phyloP scores from a whole-genome alignment of 192 early-diverging fungal genomes.

The Backusella liffmaniae region DNA sequence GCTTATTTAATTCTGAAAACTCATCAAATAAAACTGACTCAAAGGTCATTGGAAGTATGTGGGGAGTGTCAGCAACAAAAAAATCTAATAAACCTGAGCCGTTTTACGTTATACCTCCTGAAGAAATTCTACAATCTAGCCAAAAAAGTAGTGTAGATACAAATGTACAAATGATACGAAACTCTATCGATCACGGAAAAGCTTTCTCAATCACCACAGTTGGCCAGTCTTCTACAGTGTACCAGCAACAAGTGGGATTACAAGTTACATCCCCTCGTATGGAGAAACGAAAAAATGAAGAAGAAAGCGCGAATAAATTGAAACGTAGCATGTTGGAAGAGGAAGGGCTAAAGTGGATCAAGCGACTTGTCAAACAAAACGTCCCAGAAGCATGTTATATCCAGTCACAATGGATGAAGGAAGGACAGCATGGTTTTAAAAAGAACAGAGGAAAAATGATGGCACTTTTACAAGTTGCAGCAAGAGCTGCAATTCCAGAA shows the following conservation, averaged over 20 bases:
- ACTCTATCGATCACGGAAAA: background rate
- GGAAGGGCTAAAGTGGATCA: conserved; percentile 70
- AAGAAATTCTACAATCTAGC: background rate
- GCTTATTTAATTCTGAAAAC: conserved; percentile 22
- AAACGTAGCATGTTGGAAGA: conserved; percentile 26
- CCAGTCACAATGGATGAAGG: conserved; percentile 66
- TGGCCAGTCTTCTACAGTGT: background rate
- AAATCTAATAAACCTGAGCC: background rate
- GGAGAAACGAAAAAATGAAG: conserved; percentile 1
- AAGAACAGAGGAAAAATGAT: conserved; percentile 7
- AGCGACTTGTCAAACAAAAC: conserved; percentile 61
- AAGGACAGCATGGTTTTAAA: conserved; percentile 48
- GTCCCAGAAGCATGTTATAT: conserved; percentile 73
- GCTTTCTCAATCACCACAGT: background rate
- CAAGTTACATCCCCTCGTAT: background rate
- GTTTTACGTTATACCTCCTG: background rate
- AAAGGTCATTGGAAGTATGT: conserved; percentile 6
- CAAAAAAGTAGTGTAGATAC: background rate
- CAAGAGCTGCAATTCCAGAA: conserved; percentile 60
- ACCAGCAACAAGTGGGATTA: background rate
- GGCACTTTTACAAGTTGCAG: conserved; percentile 53
- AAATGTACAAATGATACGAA: background rate
- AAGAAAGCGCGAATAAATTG: background rate
- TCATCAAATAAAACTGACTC: background rate
- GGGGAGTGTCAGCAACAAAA: background rate